Percentiles rank a stretch among this genome's conserved stretches.
phyloP scores from a whole-genome alignment of 1,284 basidiomycete species.

The Sporisorium sorghi region DNA sequence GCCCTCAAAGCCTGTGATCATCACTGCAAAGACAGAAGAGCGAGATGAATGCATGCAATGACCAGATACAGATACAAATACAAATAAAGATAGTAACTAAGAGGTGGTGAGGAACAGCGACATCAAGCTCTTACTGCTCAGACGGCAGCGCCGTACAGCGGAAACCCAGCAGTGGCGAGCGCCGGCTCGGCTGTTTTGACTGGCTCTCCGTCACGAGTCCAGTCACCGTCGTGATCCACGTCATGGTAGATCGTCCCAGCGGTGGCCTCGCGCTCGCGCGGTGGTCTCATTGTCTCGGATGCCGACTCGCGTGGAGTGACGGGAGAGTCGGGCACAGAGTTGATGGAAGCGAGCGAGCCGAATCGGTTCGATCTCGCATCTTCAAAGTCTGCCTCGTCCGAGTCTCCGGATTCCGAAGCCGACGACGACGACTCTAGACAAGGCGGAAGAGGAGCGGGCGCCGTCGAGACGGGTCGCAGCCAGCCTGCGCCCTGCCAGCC shows the following conservation, averaged over 20 bases:
- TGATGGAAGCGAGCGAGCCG: slow-evolving; percentile 10
- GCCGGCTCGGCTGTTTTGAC: not conserved
- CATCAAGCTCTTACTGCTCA: not conserved
- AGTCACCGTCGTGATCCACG: slow-evolving; percentile 13
- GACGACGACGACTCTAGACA: slow-evolving; percentile 14
- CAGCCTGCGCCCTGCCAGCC: slow-evolving; percentile 55
- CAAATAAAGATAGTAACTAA: not conserved
- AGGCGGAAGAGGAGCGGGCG: slow-evolving; percentile 22
- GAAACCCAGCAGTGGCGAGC: slow-evolving; percentile 5
- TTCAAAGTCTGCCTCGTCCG: slow-evolving; percentile 9
- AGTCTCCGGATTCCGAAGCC: too few species aligned
- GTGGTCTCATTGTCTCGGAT: not conserved
- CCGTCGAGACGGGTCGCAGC: slow-evolving; percentile 37
- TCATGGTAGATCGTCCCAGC: slow-evolving; percentile 38
- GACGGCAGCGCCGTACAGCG: slow-evolving; percentile 8
- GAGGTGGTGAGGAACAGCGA: not conserved
- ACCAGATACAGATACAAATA: slow-evolving; percentile 22
- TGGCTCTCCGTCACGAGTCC: slow-evolving; percentile 2
- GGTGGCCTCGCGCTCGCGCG: slow-evolving; percentile 25
- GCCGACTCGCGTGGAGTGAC: slow-evolving; percentile 8
- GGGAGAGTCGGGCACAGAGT: slow-evolving; percentile 22
- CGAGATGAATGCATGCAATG: not conserved
- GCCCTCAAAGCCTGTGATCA: not conserved
- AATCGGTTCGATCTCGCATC: slow-evolving; percentile 8
- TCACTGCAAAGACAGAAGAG: not conserved